Evolutionary conservation across 805 yeast species (phyloP).

Genomic region (Kluyveromyces siamensis): DNA sequence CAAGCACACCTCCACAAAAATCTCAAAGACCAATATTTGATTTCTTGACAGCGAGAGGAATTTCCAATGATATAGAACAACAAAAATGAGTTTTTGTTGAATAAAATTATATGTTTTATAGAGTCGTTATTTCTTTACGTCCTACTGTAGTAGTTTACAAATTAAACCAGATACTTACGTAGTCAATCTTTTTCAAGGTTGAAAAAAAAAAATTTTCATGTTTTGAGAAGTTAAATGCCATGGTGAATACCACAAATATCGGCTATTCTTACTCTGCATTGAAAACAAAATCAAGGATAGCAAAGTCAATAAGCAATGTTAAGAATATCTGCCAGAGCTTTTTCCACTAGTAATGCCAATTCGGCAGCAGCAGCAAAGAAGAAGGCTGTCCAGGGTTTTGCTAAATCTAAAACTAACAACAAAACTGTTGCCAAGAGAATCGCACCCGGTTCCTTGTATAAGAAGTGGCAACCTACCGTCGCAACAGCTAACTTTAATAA

Average conservation of each 20-base stretch:
- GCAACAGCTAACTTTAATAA: slow-evolving; percentile 22
- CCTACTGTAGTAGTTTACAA: not conserved
- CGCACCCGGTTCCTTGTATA: slow-evolving; percentile 24
- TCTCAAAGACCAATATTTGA: slow-evolving; percentile 32
- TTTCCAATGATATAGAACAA: slow-evolving; percentile 4
- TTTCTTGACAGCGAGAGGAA: slow-evolving; percentile 35
- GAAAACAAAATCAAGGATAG: not conserved
- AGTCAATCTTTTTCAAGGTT: not conserved
- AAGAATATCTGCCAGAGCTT: slow-evolving; percentile 12
- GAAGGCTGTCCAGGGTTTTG: slow-evolving; percentile 25
- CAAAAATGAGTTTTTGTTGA: not conserved
- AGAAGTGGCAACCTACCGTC: slow-evolving; percentile 27
- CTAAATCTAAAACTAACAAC: slow-evolving; percentile 10
- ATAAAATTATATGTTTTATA: too few species aligned
- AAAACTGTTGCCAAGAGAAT: slow-evolving; percentile 20
- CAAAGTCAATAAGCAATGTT: slow-evolving; percentile 9
- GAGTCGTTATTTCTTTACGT: not conserved
- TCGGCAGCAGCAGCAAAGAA: slow-evolving; percentile 15
- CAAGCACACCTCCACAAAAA: not conserved
- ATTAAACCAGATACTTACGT: not conserved
- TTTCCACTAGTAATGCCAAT: slow-evolving; percentile 7
- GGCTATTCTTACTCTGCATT: not conserved
- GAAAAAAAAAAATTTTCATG: not conserved
- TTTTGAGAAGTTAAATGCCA: not conserved
- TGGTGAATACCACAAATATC: not conserved